Conservation (phyloP, 371 early-diverging fungal genomes). For the Lichtheimia ornata region DNA sequence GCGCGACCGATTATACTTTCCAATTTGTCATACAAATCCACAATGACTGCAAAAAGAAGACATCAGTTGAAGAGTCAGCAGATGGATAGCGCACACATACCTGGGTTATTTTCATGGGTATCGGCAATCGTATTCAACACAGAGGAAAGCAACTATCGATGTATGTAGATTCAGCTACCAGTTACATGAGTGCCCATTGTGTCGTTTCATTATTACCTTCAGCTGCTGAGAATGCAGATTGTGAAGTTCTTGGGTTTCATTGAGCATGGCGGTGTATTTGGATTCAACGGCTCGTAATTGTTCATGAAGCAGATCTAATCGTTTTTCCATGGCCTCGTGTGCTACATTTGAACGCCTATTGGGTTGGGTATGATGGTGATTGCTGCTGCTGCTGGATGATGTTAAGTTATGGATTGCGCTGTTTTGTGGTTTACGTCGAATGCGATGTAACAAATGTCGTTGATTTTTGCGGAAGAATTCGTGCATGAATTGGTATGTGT, state of each 20-base stretch:
- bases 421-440: neutral
- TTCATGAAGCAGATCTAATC: neutral
- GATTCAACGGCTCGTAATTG: neutral
- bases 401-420: neutral
- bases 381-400: neutral
- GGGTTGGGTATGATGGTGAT: neutral
- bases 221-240: neutral
- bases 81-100: too few species aligned
- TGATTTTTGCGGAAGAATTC: slow-evolving; percentile 3
- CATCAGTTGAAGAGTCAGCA: too few species aligned
- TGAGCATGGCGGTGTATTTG: neutral
- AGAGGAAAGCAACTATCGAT: too few species aligned
- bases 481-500: slow-evolving; percentile 12
- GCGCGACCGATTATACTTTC: too few species aligned
- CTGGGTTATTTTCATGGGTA: too few species aligned
- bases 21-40: too few species aligned
- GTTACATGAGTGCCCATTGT: neutral
- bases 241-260: neutral
- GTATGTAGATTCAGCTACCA: too few species aligned
- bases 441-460: neutral
- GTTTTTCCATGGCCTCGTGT: neutral
- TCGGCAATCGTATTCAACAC: too few species aligned
- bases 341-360: neutral
- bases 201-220: neutral
- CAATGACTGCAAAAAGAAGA: too few species aligned